These are phyloP conservation scores for Haematococcus lacustris DNA, from an alignment of 139 green algal genomes.

Conservation along the genomic window DNA sequence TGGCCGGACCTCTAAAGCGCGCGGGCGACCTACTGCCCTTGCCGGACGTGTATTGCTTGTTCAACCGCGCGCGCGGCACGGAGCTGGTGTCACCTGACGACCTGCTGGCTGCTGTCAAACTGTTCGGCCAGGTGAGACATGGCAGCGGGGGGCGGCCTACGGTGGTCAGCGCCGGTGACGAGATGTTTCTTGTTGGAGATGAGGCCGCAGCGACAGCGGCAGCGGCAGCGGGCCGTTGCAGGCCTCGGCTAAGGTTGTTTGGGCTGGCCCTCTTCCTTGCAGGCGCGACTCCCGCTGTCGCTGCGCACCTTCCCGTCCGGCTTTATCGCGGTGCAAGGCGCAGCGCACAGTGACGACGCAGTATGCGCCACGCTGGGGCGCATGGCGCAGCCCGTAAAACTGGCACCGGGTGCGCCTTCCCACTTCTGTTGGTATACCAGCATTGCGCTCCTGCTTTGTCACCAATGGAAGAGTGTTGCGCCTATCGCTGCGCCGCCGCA, in stretches of 20 bases:
- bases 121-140: slow-evolving; percentile 34
- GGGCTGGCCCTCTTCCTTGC: neutral
- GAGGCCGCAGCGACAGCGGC: no score
- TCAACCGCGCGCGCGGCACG: slow-evolving; percentile 82
- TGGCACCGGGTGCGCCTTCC: no score
- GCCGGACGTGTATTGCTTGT: slow-evolving; percentile 92
- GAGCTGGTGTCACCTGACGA: slow-evolving; percentile 95
- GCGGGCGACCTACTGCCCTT: slow-evolving; percentile 80
- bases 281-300: slow-evolving; percentile 36
- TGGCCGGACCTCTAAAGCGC: slow-evolving; percentile 29
- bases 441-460: no score
- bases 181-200: neutral
- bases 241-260: neutral
- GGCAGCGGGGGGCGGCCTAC: neutral
- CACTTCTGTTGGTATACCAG: no score
- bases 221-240: neutral
- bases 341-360: slow-evolving; percentile 41
- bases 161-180: neutral
- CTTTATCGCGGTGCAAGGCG: slow-evolving; percentile 66
- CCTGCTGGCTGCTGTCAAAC: slow-evolving; percentile 58
- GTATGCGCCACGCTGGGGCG: slow-evolving; percentile 14
- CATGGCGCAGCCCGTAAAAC: slow-evolving; percentile 11
- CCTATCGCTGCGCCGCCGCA: neutral
- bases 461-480: no score
- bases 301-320: slow-evolving; percentile 63